Percentiles rank a stretch among this genome's conserved stretches.
phyloP scores from a whole-genome alignment of 2,329 filamentous ascomycete species.

The Tolypocladium cylindrosporum region DNA sequence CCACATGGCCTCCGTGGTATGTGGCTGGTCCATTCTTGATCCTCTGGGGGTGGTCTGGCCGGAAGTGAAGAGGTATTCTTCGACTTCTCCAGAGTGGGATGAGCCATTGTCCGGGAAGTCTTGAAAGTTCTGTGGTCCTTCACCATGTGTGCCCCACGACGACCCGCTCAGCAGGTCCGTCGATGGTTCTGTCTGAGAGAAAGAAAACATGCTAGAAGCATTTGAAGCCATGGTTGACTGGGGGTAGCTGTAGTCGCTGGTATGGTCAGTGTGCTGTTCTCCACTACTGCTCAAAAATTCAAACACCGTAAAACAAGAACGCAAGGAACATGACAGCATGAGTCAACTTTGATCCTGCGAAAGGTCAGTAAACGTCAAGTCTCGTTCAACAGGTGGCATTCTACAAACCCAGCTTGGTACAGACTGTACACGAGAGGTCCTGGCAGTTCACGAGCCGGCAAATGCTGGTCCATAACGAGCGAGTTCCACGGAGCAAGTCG shows the following conservation, averaged over 20 bases:
- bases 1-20: conserved; percentile 40
- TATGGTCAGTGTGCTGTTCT: conserved; percentile 47
- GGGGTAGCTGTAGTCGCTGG: conserved; percentile 47
- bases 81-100: conserved; percentile 39
- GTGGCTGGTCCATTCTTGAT: conserved; percentile 33
- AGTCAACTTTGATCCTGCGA: conserved; percentile 49
- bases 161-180: conserved; percentile 43
- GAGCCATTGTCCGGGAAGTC: conserved; percentile 41
- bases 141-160: conserved; percentile 45
- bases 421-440: conserved; percentile 1
- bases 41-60: conserved; percentile 44
- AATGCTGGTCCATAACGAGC: not conserved
- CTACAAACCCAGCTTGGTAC: conserved; percentile 15
- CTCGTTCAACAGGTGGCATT: conserved; percentile 9
- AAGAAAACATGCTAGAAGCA: conserved; percentile 44
- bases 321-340: conserved; percentile 26
- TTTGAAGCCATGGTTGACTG: conserved; percentile 40
- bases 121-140: conserved; percentile 51
- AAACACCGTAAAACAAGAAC: conserved; percentile 15
- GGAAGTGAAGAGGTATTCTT: conserved; percentile 45
- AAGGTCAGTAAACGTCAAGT: conserved; percentile 9
- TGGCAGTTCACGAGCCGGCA: not conserved
- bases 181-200: conserved; percentile 50
- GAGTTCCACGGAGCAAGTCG: not conserved
- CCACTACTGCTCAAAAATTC: conserved; percentile 21